These are phyloP conservation scores for Jatropha curcas DNA, from an alignment of 345 rosid species.

Conservation along the genomic window DNA sequence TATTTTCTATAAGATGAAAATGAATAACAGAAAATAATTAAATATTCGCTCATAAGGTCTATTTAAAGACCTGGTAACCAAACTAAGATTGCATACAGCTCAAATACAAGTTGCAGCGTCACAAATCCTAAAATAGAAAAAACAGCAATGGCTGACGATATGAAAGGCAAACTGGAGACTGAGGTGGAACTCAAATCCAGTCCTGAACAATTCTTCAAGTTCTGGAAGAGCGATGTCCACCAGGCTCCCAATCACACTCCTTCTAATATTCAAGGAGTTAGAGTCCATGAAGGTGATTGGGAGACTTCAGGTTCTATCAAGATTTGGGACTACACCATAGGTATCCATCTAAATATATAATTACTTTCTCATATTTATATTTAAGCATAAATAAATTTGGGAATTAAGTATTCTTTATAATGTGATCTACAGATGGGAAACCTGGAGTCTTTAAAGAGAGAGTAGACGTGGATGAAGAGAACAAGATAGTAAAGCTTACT, in stretches of 20 bases:
- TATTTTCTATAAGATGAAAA: too few species aligned
- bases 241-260: conserved; percentile 28
- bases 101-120: background rate
- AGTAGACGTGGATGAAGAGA: background rate
- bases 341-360: background rate
- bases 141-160: background rate
- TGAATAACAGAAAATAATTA: too few species aligned
- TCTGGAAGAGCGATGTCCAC: conserved; percentile 16
- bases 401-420: too few species aligned
- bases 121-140: background rate
- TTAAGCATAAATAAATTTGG: too few species aligned
- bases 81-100: too few species aligned
- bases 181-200: conserved; percentile 32
- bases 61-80: background rate
- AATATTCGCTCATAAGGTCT: background rate
- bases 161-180: conserved; percentile 29
- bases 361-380: too few species aligned
- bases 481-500: conserved; percentile 4
- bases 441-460: conserved; percentile 6
- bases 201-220: conserved; percentile 20
- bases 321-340: conserved; percentile 25
- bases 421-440: conserved; percentile 1
- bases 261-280: conserved; percentile 10
- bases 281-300: conserved; percentile 20
- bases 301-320: conserved; percentile 24